These are phyloP conservation scores for Neurospora hispaniola DNA, from an alignment of 495 filamentous ascomycete genomes.

Conservation along the genomic window DNA sequence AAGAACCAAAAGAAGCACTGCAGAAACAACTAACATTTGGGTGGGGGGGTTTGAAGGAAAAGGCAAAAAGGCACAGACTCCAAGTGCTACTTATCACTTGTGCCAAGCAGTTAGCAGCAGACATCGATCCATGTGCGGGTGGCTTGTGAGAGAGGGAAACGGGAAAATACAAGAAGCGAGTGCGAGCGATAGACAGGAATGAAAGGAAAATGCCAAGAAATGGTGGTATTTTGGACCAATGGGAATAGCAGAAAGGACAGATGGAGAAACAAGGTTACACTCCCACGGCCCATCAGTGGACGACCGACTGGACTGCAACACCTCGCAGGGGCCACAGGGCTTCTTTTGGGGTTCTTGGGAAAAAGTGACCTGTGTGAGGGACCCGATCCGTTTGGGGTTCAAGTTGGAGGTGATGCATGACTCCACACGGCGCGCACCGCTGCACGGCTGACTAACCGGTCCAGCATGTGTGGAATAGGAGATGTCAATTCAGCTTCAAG, in stretches of 20 bases:
- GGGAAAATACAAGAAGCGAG: neutral
- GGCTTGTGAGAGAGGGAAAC: neutral
- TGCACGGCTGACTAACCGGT: neutral
- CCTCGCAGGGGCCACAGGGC: neutral
- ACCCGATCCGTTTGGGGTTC: neutral
- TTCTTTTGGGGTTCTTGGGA: neutral
- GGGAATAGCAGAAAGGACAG: neutral
- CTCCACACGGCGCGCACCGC: neutral
- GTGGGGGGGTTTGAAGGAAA: neutral
- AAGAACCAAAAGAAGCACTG: constrained; percentile 1
- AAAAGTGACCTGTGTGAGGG: neutral
- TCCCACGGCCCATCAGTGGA: neutral
- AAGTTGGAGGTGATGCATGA: neutral
- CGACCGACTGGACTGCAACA: neutral
- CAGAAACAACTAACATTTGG: neutral
- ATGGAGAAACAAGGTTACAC: neutral
- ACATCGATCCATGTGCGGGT: neutral
- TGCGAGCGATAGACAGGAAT: neutral
- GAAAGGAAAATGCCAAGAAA: neutral
- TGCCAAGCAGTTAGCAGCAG: neutral
- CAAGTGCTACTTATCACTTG: neutral
- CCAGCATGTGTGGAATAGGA: neutral
- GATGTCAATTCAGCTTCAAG: neutral
- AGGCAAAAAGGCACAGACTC: neutral
- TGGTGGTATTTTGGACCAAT: neutral